phyloP scores from a whole-genome alignment of 208 protist species.

The Vickermania ingenoplastis region DNA sequence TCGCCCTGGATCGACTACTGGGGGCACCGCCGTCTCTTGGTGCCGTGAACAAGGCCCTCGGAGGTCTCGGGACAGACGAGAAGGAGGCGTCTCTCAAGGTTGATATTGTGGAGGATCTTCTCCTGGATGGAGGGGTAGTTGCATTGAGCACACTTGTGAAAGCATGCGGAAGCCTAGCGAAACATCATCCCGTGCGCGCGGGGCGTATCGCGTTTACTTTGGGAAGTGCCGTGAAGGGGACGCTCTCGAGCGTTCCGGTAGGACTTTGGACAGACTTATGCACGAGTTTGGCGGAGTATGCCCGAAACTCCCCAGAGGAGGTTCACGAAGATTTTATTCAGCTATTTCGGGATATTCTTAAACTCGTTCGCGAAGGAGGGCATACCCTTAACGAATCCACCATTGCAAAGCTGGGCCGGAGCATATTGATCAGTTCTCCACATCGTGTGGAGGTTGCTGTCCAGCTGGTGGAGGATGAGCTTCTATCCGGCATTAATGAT shows the following conservation, averaged over 20 bases:
- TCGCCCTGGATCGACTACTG: conserved; percentile 50
- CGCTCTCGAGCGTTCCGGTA: conserved; percentile 2
- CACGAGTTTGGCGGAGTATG: conserved; percentile 28
- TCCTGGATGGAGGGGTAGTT: conserved; percentile 21
- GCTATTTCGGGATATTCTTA: conserved; percentile 44
- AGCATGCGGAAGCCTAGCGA: conserved; percentile 18
- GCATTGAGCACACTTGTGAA: conserved; percentile 29
- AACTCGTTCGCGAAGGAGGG: conserved; percentile 27
- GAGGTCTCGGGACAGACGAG: conserved; percentile 16
- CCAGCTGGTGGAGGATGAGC: conserved; percentile 48
- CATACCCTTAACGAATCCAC: conserved; percentile 31
- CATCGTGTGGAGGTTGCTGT: conserved; percentile 21
- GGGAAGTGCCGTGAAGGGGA: conserved; percentile 13
- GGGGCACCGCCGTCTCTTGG: conserved; percentile 42
- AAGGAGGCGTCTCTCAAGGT: conserved; percentile 11
- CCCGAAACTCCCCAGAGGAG: conserved; percentile 17
- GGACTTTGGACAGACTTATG: conserved; percentile 17
- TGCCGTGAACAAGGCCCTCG: conserved; percentile 34
- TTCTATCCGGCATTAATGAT: conserved; percentile 47
- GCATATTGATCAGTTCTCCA: conserved; percentile 29
- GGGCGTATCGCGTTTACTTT: conserved; percentile 27
- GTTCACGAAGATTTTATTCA: conserved; percentile 41
- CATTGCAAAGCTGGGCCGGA: conserved; percentile 53
- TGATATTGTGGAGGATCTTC: conserved; percentile 39
- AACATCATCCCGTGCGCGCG: conserved; percentile 17